A percentile compares a stretch with the other conserved stretches of the same genome.
Conservation (phyloP, 1,284 basidiomycete genomes). For the Cutaneotrichosporon cyanovorans region DNA sequence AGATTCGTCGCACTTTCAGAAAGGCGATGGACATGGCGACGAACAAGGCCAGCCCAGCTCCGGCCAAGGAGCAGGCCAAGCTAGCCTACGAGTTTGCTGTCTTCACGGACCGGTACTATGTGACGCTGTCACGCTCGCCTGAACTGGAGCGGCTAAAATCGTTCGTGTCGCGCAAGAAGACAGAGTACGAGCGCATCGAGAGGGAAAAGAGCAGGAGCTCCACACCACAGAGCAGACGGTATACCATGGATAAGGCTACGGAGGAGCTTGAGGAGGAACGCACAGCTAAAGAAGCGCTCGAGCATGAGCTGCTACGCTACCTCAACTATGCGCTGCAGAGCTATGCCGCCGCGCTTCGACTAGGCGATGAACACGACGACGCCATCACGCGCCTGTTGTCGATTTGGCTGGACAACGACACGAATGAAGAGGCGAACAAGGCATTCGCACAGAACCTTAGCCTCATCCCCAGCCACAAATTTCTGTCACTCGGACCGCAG, state of each 20-base stretch:
- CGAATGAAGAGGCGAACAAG: slow-evolving; percentile 52
- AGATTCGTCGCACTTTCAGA: slow-evolving; percentile 66
- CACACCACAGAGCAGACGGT: slow-evolving; percentile 6
- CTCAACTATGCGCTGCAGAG: slow-evolving; percentile 69
- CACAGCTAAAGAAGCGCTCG: slow-evolving; percentile 54
- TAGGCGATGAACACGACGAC: slow-evolving; percentile 67
- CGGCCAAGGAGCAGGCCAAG: slow-evolving; percentile 49
- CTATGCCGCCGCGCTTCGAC: slow-evolving; percentile 66
- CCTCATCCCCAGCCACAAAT: slow-evolving; percentile 76
- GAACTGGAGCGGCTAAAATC: slow-evolving; percentile 64
- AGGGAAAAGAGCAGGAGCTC: slow-evolving; percentile 19
- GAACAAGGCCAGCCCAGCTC: slow-evolving; percentile 6
- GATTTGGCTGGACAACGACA: slow-evolving; percentile 65
- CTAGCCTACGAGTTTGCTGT: slow-evolving; percentile 75
- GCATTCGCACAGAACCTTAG: slow-evolving; percentile 46
- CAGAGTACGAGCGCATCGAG: slow-evolving; percentile 26
- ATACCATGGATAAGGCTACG: slow-evolving; percentile 29
- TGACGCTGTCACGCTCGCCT: slow-evolving; percentile 59
- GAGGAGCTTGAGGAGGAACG: slow-evolving; percentile 54
- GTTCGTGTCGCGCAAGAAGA: slow-evolving; percentile 62
- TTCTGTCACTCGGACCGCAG: slow-evolving; percentile 85
- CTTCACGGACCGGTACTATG: slow-evolving; percentile 83
- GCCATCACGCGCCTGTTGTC: slow-evolving; percentile 75
- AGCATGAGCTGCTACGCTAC: slow-evolving; percentile 57
- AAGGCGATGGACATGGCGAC: slow-evolving; percentile 14